Conservation (phyloP, 306 rosid species). For the Cucurbita maxima region DNA sequence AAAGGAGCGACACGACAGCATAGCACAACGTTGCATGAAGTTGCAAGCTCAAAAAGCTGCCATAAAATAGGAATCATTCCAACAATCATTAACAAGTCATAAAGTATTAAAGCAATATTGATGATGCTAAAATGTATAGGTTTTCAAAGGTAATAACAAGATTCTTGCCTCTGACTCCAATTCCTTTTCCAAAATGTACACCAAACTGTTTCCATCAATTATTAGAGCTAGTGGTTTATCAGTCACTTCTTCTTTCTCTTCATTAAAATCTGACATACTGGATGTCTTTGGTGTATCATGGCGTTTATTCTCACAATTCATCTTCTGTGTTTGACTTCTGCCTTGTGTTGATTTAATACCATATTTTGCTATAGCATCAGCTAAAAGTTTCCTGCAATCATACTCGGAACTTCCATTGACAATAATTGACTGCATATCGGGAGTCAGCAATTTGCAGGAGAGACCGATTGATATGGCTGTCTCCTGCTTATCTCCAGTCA, state of each 20-base stretch:
- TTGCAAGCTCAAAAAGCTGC: constrained; percentile 93
- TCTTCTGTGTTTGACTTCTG: constrained; percentile 16
- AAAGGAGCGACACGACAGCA: constrained; percentile 99
- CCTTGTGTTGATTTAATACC: constrained; percentile 30
- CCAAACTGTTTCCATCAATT: constrained; percentile 94
- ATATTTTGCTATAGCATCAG: constrained; percentile 47
- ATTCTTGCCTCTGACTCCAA: constrained; percentile 67
- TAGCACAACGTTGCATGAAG: constrained; percentile 69
- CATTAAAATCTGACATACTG: constrained; percentile 27
- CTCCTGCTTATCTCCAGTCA: constrained; percentile 99
- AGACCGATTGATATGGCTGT: constrained; percentile 91
- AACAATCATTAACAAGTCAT: constrained; percentile 8
- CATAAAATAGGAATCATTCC: constrained; percentile 2
- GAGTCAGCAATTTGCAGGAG: constrained; percentile 75
- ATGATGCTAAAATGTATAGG: constrained; percentile 7
- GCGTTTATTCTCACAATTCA: constrained; percentile 22
- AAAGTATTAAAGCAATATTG: constrained; percentile 2
- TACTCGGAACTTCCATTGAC: constrained; percentile 67
- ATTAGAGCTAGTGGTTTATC: constrained; percentile 58
- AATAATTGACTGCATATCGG: constrained; percentile 61
- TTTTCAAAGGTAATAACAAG: not conserved
- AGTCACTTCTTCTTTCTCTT: constrained; percentile 25
- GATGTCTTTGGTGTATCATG: constrained; percentile 28
- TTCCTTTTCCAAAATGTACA: constrained; percentile 82
- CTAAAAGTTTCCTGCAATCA: constrained; percentile 63